Evolutionary conservation across 2,329 filamentous ascomycete genomes (phyloP).

Genomic region (Calcarisporium arbuscula): DNA sequence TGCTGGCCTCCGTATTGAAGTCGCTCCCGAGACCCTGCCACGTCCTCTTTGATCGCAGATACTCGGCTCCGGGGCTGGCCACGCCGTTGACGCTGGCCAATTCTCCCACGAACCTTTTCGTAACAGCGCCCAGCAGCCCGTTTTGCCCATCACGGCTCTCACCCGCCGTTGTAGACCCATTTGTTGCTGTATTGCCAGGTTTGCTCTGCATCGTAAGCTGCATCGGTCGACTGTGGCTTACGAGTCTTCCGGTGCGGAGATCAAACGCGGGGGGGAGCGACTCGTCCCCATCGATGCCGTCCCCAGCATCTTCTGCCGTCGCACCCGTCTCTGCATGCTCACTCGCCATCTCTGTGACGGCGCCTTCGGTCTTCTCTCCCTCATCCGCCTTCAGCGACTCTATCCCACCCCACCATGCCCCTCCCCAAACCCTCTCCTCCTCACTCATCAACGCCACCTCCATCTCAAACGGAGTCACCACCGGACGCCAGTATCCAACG

Average conservation of each 20-base stretch:
- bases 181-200: slow-evolving; percentile 9
- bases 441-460: slow-evolving; percentile 71
- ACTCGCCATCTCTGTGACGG: slow-evolving; percentile 11
- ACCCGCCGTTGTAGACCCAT: slow-evolving; percentile 10
- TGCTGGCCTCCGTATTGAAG: slow-evolving; percentile 57
- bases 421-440: slow-evolving; percentile 73
- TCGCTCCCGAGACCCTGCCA: slow-evolving; percentile 93
- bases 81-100: slow-evolving; percentile 77
- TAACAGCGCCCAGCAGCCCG: slow-evolving; percentile 34
- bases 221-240: slow-evolving; percentile 75
- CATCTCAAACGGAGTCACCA: slow-evolving; percentile 94
- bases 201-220: slow-evolving; percentile 30
- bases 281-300: slow-evolving; percentile 55
- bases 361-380: not conserved
- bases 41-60: slow-evolving; percentile 70
- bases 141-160: slow-evolving; percentile 7
- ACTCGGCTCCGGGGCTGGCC: slow-evolving; percentile 88
- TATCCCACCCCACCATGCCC: slow-evolving; percentile 84
- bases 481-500: slow-evolving; percentile 72
- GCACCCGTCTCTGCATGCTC: slow-evolving; percentile 14
- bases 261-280: slow-evolving; percentile 88
- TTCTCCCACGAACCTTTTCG: slow-evolving; percentile 56
- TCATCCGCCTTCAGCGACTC: slow-evolving; percentile 50
- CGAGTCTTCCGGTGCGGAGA: slow-evolving; percentile 76
- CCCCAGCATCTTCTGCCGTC: slow-evolving; percentile 16